Evolutionary conservation across 169 alveolate genomes (phyloP), one percentile per base, ranked within the genome.

Genomic region (Eimeria necatrix): DNA sequence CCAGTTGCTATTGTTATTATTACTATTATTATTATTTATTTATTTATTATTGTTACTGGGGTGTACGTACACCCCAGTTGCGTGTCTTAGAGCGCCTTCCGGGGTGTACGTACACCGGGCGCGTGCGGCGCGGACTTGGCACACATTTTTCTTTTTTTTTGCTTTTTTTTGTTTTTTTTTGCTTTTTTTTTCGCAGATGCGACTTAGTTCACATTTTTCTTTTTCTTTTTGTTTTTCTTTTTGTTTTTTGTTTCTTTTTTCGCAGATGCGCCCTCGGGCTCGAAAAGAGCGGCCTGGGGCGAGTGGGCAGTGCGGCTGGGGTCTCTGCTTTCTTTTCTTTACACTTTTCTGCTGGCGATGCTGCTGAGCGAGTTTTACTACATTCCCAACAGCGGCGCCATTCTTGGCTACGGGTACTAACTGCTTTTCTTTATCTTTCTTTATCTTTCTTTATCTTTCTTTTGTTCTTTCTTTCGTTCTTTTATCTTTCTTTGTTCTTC

Each of bases 221-320:
- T 12, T 2, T 49, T 49, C 7, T 16, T 4, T 76, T 18, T 24
- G 53, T 83, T 53, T 8, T 32, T 41, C 51, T 68, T 24, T 32
- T 10, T 48, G 12, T 46, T 24, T 16, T 32, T 32, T 71, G 0
- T 26, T 4, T 49, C 18, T n/a, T 56, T 14, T 7, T n/a, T 8
- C 48, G 18, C 94, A 90, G 94, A 81, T 18, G 73, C 84, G 18
- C 94, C 94, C 8, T 18, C 84, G 87, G 89, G 85, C 32, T 73
- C 89, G 20, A 71, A 56, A 14, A 32, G 94, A 7, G 84, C 84
- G 4, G 71, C 52, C 46, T 90, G 94, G 94, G 94, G 76, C 4
- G 89, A 71, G 51, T 78, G 94, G 3, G 94, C 94, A n/a, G 64
- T 90, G 52, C 74, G 85, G 5, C 49, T 74, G 12, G 94, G 94